Conservation (phyloP, 2,329 filamentous ascomycete species). For the Lasiodiplodia hormozganensis region DNA sequence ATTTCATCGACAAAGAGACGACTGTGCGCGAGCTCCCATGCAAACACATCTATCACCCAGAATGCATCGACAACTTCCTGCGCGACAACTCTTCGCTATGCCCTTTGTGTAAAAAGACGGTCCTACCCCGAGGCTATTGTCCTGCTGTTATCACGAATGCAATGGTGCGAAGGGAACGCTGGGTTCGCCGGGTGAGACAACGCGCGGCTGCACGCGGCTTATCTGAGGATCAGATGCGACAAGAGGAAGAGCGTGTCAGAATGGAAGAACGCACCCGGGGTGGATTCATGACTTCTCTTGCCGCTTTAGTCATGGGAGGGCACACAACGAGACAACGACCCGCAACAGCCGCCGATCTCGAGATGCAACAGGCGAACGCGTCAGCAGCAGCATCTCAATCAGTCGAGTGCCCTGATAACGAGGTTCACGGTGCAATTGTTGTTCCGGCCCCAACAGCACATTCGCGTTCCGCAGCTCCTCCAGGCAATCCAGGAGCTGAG, state of each 20-base stretch:
- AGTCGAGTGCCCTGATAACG: slow-evolving; percentile 12
- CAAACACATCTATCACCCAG: slow-evolving; percentile 90
- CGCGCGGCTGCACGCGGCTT: slow-evolving; percentile 39
- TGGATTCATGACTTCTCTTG: slow-evolving; percentile 16
- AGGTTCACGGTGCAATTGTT: slow-evolving; percentile 16
- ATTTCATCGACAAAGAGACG: slow-evolving; percentile 73
- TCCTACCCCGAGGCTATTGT: slow-evolving; percentile 70
- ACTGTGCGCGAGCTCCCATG: slow-evolving; percentile 87
- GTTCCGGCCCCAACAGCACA: slow-evolving; percentile 24
- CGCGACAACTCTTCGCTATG: slow-evolving; percentile 82
- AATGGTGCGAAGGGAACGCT: slow-evolving; percentile 83
- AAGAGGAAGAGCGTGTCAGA: slow-evolving; percentile 26
- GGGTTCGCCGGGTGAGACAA: slow-evolving; percentile 67
- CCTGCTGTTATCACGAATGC: slow-evolving; percentile 61
- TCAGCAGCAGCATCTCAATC: slow-evolving; percentile 8
- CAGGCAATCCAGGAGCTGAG: slow-evolving; percentile 31
- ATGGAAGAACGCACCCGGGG: slow-evolving; percentile 22
- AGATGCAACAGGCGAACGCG: slow-evolving; percentile 24
- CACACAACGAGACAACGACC: slow-evolving; percentile 13
- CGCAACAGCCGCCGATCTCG: slow-evolving; percentile 22
- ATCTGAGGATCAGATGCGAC: slow-evolving; percentile 19
- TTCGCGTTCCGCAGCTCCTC: slow-evolving; percentile 20
- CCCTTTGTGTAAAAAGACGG: slow-evolving; percentile 86
- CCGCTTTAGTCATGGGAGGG: slow-evolving; percentile 22
- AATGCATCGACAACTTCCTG: slow-evolving; percentile 89